A percentile compares a stretch with the other conserved stretches of the same genome.
Conservation (phyloP, 495 filamentous ascomycete species). For the Tuber brumale region DNA sequence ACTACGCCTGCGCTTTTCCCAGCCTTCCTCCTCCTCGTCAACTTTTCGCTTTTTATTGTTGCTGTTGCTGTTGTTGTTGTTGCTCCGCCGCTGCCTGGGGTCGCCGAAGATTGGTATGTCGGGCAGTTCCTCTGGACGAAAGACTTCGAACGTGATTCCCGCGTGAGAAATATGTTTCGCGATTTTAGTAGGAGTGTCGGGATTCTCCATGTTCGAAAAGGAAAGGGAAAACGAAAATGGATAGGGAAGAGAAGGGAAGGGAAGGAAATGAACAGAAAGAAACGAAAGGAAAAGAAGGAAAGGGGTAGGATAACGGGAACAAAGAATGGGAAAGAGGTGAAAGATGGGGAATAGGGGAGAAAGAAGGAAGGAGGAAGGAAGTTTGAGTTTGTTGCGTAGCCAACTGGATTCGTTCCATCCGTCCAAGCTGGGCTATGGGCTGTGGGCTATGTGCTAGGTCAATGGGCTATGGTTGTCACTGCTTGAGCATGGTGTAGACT, state of each 20-base stretch:
- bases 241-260: not conserved
- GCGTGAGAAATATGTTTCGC: constrained; percentile 5
- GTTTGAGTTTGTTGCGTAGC: not conserved
- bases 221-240: not conserved
- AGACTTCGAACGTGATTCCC: constrained; percentile 24
- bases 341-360: not conserved
- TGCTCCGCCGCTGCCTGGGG: constrained; percentile 9
- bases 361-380: not conserved
- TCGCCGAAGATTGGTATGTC: constrained; percentile 31
- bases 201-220: not conserved
- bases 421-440: not conserved
- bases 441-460: not conserved
- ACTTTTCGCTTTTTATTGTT: constrained; percentile 12
- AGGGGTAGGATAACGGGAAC: not conserved
- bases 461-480: not conserved
- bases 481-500: not conserved
- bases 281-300: not conserved
- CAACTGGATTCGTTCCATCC: not conserved
- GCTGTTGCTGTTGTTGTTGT: not conserved
- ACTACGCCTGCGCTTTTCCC: constrained; percentile 4
- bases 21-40: constrained; percentile 28
- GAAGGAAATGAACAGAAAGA: not conserved
- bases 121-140: constrained; percentile 22
- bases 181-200: not conserved
- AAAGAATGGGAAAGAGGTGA: not conserved